phyloP scores from a whole-genome alignment of 768 basidiomycete species.

The Tulasnella sp. region DNA sequence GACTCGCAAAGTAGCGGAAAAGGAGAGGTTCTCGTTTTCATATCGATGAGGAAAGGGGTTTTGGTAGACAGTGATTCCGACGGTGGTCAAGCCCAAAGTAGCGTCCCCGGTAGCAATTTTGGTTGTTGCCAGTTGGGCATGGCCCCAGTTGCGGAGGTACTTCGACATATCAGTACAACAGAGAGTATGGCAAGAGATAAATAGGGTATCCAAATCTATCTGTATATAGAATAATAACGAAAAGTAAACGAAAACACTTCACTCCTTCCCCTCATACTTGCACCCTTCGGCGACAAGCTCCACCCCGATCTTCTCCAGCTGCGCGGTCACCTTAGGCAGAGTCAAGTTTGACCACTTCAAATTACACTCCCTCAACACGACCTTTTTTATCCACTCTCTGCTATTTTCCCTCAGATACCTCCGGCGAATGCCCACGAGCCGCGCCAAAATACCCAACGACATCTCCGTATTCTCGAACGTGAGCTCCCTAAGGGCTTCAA shows the following conservation, averaged over 20 bases:
- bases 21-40: too few relatives aligned
- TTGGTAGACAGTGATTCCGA: too few relatives aligned
- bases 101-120: neutral
- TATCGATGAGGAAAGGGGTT: too few relatives aligned
- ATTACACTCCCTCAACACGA: neutral
- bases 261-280: neutral
- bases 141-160: too few relatives aligned
- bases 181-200: too few relatives aligned
- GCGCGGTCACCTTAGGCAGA: neutral
- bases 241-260: too few relatives aligned
- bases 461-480: neutral
- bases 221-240: too few relatives aligned
- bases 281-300: neutral
- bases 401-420: neutral
- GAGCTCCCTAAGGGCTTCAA: neutral
- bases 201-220: too few relatives aligned
- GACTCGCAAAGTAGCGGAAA: too few relatives aligned
- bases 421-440: neutral
- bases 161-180: too few relatives aligned
- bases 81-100: neutral
- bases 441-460: neutral
- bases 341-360: neutral
- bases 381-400: neutral
- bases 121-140: neutral
- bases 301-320: neutral